Conservation (phyloP, 352 stramenopile species). For the Phytopythium helicoides region DNA sequence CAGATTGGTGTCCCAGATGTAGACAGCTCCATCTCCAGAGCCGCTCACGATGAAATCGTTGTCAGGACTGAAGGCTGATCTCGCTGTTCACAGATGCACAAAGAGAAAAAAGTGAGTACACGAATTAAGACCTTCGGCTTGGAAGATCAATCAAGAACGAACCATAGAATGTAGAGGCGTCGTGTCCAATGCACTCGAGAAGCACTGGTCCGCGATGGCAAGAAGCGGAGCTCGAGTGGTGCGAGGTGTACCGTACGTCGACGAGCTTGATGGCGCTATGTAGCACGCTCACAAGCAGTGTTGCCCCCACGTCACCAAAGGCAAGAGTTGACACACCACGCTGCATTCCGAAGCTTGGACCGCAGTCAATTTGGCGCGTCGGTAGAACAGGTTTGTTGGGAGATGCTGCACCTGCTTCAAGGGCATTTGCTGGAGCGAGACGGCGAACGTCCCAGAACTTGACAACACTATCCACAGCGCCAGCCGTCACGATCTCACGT, state of each 20-base stretch:
- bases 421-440: slow-evolving; percentile 15
- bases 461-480: slow-evolving; percentile 54
- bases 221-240: slow-evolving; percentile 3
- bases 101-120: neutral
- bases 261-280: slow-evolving; percentile 58
- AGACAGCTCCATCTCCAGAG: slow-evolving; percentile 52
- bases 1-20: slow-evolving; percentile 47
- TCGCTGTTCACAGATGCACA: slow-evolving; percentile 19
- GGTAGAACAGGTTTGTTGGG: slow-evolving; percentile 7
- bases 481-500: slow-evolving; percentile 50
- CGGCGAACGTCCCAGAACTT: slow-evolving; percentile 72
- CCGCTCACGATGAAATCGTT: slow-evolving; percentile 56
- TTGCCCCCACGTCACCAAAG: slow-evolving; percentile 24
- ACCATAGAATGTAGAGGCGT: slow-evolving; percentile 65
- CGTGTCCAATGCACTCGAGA: slow-evolving; percentile 48
- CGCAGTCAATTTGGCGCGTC: slow-evolving; percentile 40
- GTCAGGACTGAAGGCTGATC: slow-evolving; percentile 55
- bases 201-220: neutral
- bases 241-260: slow-evolving; percentile 22
- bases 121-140: neutral
- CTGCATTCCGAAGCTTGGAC: slow-evolving; percentile 22
- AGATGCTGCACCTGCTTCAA: neutral
- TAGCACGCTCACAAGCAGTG: slow-evolving; percentile 61
- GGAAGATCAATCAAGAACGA: neutral
- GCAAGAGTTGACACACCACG: slow-evolving; percentile 60